phyloP scores from a whole-genome alignment of 768 basidiomycete genomes.

The Rhizopogon rudus region DNA sequence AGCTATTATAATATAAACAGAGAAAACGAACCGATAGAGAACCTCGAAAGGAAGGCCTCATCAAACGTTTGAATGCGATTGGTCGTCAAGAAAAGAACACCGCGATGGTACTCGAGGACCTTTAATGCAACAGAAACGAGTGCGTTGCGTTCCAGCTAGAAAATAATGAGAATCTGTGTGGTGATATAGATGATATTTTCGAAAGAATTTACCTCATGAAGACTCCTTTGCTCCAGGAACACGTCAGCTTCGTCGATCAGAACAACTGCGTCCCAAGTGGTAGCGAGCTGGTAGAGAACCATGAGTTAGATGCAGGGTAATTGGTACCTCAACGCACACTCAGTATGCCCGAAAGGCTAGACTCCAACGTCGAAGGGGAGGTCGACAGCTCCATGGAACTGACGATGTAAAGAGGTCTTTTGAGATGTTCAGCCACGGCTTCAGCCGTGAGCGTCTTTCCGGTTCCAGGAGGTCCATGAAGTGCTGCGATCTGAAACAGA shows the following conservation, averaged over 20 bases:
- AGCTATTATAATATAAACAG: neutral
- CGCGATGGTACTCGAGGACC: constrained; percentile 56
- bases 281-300: constrained; percentile 50
- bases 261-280: constrained; percentile 54
- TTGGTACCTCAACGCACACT: constrained; percentile 3
- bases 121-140: constrained; percentile 68
- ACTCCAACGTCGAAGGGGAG: constrained; percentile 36
- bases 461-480: constrained; percentile 22
- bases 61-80: constrained; percentile 41
- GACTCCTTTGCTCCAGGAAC: neutral
- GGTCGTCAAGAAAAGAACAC: constrained; percentile 55
- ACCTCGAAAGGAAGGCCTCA: constrained; percentile 41
- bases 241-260: constrained; percentile 45
- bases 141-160: constrained; percentile 53
- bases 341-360: constrained; percentile 24
- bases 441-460: constrained; percentile 60
- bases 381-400: constrained; percentile 38
- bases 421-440: constrained; percentile 52
- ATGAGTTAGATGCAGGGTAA: neutral
- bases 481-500: constrained; percentile 13
- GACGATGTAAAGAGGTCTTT: constrained; percentile 46
- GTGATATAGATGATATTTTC: neutral
- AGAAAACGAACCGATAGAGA: constrained; percentile 40
- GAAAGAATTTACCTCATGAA: constrained; percentile 32
- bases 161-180: neutral